These are phyloP conservation scores for Flaveria bidentis DNA, from an alignment of 129 eudicot genomes.

Conservation along the genomic window DNA sequence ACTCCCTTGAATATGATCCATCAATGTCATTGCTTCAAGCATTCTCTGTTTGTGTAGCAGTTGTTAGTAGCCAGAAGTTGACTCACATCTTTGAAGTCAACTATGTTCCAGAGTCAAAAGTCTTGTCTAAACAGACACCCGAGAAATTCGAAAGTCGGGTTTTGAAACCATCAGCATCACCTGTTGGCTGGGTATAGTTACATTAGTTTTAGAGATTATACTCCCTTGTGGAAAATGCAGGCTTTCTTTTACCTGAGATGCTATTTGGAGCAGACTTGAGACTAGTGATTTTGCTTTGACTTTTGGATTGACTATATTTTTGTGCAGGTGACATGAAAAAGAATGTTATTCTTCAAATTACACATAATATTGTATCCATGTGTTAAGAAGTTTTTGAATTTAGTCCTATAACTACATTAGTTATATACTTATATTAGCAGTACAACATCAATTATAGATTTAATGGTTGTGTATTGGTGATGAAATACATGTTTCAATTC, in stretches of 20 bases:
- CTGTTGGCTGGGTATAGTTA: slow-evolving; percentile 62
- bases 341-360: neutral
- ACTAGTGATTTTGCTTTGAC: neutral
- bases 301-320: neutral
- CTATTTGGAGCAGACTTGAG: slow-evolving; percentile 1
- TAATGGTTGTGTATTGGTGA: too few relatives aligned
- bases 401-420: too few relatives aligned
- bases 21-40: slow-evolving; percentile 73
- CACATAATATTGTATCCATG: neutral
- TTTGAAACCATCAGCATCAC: slow-evolving; percentile 67
- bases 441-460: too few relatives aligned
- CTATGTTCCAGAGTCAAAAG: slow-evolving; percentile 28
- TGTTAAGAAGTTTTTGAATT: too few relatives aligned
- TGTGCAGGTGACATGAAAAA: neutral
- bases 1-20: slow-evolving; percentile 58
- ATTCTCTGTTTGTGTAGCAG: slow-evolving; percentile 61
- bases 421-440: too few relatives aligned
- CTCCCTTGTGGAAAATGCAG: neutral
- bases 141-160: slow-evolving; percentile 35
- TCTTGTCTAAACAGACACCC: neutral
- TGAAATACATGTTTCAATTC: too few relatives aligned
- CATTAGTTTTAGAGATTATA: slow-evolving; percentile 14
- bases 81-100: slow-evolving; percentile 42
- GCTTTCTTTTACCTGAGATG: neutral
- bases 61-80: slow-evolving; percentile 50